These are phyloP conservation scores for Clathrus columnatus DNA, from an alignment of 768 basidiomycete species.

Conservation along the genomic window DNA sequence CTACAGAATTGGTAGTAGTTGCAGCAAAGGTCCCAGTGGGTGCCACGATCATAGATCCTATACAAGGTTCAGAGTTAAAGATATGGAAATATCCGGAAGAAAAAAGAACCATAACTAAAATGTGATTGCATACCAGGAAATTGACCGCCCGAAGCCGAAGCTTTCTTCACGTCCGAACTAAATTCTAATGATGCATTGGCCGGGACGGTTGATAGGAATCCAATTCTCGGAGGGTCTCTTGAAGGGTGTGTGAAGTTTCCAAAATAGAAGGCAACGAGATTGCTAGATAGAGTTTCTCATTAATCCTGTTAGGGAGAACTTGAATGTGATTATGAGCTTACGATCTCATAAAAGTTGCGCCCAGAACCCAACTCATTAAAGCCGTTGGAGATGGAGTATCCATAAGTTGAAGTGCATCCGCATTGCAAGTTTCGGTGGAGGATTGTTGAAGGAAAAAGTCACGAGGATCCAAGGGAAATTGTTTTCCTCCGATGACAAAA, in stretches of 20 bases:
- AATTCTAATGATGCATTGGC: not conserved
- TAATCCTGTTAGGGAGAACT: not conserved
- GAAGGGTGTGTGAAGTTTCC: constrained; percentile 9
- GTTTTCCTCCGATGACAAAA: constrained; percentile 6
- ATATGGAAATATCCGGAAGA: not conserved
- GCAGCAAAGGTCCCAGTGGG: not conserved
- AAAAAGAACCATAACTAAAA: not conserved
- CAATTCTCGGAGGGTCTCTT: constrained; percentile 7
- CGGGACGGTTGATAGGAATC: constrained; percentile 8
- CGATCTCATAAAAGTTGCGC: constrained; percentile 9
- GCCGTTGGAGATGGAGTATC: not conserved
- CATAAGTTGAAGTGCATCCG: not conserved
- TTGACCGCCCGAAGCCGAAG: not conserved
- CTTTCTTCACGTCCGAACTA: not conserved
- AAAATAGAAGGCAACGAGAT: constrained; percentile 4
- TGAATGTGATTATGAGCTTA: not conserved
- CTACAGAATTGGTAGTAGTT: not conserved
- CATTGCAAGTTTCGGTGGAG: not conserved
- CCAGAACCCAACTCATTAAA: constrained; percentile 8
- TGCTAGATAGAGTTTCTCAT: not conserved
- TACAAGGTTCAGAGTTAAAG: not conserved
- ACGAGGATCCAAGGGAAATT: constrained; percentile 8
- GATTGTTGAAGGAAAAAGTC: constrained; percentile 3
- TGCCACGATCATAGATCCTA: not conserved
- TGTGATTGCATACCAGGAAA: constrained; percentile 1